phyloP scores from a whole-genome alignment of 2,329 filamentous ascomycete genomes.

The Neocucurbitaria cava region DNA sequence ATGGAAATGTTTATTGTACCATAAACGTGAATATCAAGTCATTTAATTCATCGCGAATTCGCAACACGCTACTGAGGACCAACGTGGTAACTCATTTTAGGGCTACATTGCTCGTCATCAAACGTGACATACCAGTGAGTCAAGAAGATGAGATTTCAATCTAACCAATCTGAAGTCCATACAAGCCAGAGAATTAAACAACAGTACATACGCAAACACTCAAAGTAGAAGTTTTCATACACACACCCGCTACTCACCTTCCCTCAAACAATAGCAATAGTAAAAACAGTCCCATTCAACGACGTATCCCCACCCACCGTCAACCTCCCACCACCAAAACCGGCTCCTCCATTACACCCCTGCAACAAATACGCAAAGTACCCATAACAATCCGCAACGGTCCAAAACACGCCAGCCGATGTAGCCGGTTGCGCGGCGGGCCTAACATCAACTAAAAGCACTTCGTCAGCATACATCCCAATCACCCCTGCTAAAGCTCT shows the following conservation, averaged over 20 bases:
- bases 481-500: no score
- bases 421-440: constrained; percentile 22
- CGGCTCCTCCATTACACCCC: constrained; percentile 27
- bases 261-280: constrained; percentile 22
- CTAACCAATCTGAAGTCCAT: no score
- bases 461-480: not conserved
- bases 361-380: constrained; percentile 34
- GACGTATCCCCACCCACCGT: constrained; percentile 28
- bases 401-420: constrained; percentile 30
- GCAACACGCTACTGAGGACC: constrained; percentile 15
- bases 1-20: no score
- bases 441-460: constrained; percentile 28
- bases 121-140: constrained; percentile 16
- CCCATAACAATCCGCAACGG: constrained; percentile 35
- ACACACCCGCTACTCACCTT: not conserved
- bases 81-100: constrained; percentile 18
- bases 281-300: constrained; percentile 33
- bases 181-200: not conserved
- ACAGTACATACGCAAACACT: no score
- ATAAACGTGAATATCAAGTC: no score
- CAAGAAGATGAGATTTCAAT: not conserved
- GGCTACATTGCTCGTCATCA: no score
- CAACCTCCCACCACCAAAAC: constrained; percentile 30
- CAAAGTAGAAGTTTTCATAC: no score
- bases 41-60: not conserved